Evolutionary conservation across 1,139 yeast species (phyloP).

Genomic region (Geotrichum klebahnii): DNA sequence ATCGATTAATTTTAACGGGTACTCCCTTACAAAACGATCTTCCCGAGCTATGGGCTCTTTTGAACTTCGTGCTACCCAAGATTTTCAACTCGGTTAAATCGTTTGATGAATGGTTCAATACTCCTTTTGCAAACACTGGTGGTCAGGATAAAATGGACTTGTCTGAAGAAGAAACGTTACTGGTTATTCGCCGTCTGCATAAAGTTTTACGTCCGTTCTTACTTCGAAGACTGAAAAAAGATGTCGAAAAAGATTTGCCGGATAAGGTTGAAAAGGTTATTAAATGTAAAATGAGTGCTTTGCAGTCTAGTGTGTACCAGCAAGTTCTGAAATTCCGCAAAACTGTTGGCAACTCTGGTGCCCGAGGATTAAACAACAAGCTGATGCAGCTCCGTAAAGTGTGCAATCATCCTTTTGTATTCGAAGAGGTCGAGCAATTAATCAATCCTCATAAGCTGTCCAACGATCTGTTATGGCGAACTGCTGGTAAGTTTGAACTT

Average conservation of each 20-base stretch:
- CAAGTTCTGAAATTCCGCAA: conserved; percentile 90
- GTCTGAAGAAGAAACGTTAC: conserved; percentile 92
- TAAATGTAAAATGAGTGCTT: conserved; percentile 88
- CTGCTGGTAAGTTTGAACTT: conserved; percentile 87
- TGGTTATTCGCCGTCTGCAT: conserved; percentile 91
- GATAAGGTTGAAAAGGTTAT: conserved; percentile 92
- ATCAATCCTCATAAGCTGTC: conserved; percentile 71
- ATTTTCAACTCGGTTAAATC: conserved; percentile 97
- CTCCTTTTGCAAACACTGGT: conserved; percentile 96
- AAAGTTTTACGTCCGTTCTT: conserved; percentile 93
- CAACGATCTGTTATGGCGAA: conserved; percentile 70
- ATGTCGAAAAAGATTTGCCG: conserved; percentile 94
- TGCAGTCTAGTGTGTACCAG: conserved; percentile 76
- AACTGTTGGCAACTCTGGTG: conserved; percentile 71
- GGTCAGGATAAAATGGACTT: conserved; percentile 88
- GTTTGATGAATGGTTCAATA: conserved; percentile 97
- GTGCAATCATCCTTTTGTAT: conserved; percentile 96
- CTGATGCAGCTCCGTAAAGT: conserved; percentile 95
- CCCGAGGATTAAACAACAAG: conserved; percentile 88
- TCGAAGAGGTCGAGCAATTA: conserved; percentile 86
- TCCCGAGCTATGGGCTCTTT: conserved; percentile 95
- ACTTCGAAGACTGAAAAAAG: conserved; percentile 89
- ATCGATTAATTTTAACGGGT: conserved; percentile 90
- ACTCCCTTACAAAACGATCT: conserved; percentile 94
- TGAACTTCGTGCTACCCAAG: conserved; percentile 90